Conservation (phyloP, 352 stramenopile genomes). For the Globisporangium okanoganense region DNA sequence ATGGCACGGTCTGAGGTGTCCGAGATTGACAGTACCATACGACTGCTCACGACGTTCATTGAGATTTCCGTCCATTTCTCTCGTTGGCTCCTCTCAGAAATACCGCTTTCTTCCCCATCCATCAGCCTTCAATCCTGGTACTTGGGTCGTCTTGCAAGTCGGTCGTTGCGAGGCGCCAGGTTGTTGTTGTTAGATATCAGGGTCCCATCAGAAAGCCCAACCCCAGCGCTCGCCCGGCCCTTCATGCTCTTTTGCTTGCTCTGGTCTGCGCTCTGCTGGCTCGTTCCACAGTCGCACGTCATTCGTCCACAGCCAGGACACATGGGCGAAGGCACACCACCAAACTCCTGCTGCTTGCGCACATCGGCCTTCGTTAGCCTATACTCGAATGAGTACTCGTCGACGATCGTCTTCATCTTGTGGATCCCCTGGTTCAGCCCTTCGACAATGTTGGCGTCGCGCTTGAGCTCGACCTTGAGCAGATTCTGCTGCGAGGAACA, state of each 20-base stretch:
- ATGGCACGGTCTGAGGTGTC: too few species aligned
- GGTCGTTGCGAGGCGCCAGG: background rate
- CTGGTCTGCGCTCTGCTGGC: background rate
- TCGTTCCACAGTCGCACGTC: constrained; percentile 37
- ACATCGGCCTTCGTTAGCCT: constrained; percentile 55
- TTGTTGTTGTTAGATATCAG: background rate
- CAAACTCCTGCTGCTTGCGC: constrained; percentile 37
- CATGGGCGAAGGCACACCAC: constrained; percentile 20
- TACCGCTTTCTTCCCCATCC: too few species aligned
- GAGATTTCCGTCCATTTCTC: too few species aligned
- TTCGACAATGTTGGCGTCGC: constrained; percentile 33
- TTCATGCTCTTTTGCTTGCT: background rate
- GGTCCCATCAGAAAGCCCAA: background rate
- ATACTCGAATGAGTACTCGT: constrained; percentile 57
- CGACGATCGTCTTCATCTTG: constrained; percentile 45
- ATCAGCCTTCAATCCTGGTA: constrained; percentile 5
- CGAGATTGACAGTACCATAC: too few species aligned
- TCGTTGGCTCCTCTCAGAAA: too few species aligned
- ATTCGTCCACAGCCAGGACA: constrained; percentile 49
- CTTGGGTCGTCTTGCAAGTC: background rate
- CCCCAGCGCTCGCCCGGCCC: background rate
- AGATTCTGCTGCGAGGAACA: constrained; percentile 39
- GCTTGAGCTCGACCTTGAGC: constrained; percentile 37
- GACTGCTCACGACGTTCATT: too few species aligned
- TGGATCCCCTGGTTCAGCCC: constrained; percentile 50